These are phyloP conservation scores for Suhomyces bolitotheri DNA, from an alignment of 1,139 yeast species.

Conservation along the genomic window DNA sequence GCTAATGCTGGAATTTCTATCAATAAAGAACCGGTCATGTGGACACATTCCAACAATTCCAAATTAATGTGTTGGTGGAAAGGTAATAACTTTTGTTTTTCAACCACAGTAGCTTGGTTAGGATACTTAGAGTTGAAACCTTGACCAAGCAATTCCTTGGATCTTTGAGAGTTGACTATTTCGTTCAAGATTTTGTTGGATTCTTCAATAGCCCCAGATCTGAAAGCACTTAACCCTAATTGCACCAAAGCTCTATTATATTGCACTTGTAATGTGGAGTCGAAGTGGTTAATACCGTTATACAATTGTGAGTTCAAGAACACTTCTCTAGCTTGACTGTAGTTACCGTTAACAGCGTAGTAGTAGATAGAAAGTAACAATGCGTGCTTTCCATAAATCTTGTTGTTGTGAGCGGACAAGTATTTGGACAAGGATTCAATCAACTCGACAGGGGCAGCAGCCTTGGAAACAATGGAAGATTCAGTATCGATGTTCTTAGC, in stretches of 20 bases:
- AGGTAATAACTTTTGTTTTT: conserved; percentile 85
- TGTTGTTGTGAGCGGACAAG: conserved; percentile 65
- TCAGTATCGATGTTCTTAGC: conserved; percentile 53
- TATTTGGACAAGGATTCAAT: conserved; percentile 66
- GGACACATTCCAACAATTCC: conserved; percentile 92
- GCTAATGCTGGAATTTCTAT: conserved; percentile 88
- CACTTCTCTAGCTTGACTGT: conserved; percentile 83
- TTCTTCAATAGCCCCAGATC: conserved; percentile 82
- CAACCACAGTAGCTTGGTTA: conserved; percentile 56
- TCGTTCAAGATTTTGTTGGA: conserved; percentile 87
- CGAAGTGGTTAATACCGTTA: conserved; percentile 78
- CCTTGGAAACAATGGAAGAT: conserved; percentile 37
- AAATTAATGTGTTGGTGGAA: conserved; percentile 98
- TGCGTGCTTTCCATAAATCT: conserved; percentile 77
- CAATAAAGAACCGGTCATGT: conserved; percentile 85
- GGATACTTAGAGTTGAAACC: conserved; percentile 74
- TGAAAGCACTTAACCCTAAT: conserved; percentile 94
- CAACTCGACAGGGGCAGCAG: conserved; percentile 43
- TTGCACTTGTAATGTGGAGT: conserved; percentile 81
- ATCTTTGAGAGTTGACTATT: conserved; percentile 80
- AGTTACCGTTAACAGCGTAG: conserved; percentile 84
- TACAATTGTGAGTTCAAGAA: conserved; percentile 83
- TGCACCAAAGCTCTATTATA: conserved; percentile 96
- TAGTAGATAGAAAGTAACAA: conserved; percentile 85
- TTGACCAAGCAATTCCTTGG: conserved; percentile 93